Percentiles rank a stretch among this genome's conserved stretches.
phyloP scores from a whole-genome alignment of 306 rosid species.

The Vigna mungo region DNA sequence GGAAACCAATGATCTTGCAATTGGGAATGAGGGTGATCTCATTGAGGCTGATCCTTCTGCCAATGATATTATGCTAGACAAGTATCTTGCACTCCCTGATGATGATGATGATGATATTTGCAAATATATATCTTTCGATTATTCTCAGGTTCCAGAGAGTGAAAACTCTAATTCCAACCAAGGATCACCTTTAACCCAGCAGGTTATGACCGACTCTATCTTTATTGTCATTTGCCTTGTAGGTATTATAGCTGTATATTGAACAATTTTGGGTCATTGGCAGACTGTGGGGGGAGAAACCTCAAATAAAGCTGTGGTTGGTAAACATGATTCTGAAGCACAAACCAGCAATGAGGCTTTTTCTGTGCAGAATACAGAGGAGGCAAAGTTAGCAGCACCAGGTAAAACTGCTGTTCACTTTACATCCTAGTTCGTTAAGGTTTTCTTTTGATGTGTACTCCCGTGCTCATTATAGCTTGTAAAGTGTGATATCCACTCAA shows the following conservation, averaged over 20 bases:
- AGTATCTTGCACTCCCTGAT: slow-evolving; percentile 63
- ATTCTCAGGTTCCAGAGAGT: slow-evolving; percentile 49
- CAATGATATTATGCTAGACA: slow-evolving; percentile 63
- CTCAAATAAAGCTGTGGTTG: slow-evolving; percentile 39
- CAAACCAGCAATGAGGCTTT: slow-evolving; percentile 53
- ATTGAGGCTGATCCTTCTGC: slow-evolving; percentile 50
- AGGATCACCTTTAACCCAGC: slow-evolving; percentile 42
- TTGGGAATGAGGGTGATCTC: slow-evolving; percentile 50
- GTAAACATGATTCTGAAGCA: slow-evolving; percentile 50
- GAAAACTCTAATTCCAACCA: slow-evolving; percentile 51
- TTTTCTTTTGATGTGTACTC: neutral
- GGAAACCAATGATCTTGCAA: slow-evolving; percentile 71
- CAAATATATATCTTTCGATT: slow-evolving; percentile 59
- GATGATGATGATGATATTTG: slow-evolving; percentile 63
- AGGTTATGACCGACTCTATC: slow-evolving; percentile 52
- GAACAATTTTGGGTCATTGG: slow-evolving; percentile 15
- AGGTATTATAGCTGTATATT: slow-evolving; percentile 13
- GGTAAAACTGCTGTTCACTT: slow-evolving; percentile 52
- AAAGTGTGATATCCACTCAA: slow-evolving; percentile 5
- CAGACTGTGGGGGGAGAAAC: slow-evolving; percentile 62
- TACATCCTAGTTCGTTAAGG: slow-evolving; percentile 12
- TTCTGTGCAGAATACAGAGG: slow-evolving; percentile 50
- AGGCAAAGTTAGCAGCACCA: slow-evolving; percentile 48
- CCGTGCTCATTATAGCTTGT: slow-evolving; percentile 17
- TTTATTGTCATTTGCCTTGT: neutral